Conservation (phyloP, 768 basidiomycete species). For the Coprinopsis cinerea region DNA sequence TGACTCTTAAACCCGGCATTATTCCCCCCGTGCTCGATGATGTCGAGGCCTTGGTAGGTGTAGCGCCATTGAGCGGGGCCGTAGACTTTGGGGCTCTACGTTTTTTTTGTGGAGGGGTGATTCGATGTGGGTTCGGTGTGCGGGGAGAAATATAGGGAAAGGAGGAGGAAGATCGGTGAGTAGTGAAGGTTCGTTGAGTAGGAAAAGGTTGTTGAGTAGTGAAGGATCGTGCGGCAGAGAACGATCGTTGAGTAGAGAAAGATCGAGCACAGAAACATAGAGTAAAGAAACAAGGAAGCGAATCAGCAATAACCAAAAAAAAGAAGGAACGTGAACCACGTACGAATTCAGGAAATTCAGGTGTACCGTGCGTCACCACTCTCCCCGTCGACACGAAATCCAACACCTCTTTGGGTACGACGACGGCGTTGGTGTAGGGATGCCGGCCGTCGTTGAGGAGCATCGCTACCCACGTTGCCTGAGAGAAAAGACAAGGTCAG, state of each 20-base stretch:
- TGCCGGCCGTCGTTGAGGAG: constrained; percentile 34
- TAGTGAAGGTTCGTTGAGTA: too few species aligned
- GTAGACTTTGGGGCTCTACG: constrained; percentile 33
- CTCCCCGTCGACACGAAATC: constrained; percentile 31
- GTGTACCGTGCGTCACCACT: constrained; percentile 27
- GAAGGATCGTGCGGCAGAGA: background rate
- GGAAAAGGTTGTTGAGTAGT: background rate
- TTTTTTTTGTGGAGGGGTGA: too few species aligned
- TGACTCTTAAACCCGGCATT: constrained; percentile 31
- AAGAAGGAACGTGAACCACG: constrained; percentile 8
- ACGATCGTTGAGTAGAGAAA: background rate
- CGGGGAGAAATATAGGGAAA: too few species aligned
- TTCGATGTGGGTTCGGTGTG: too few species aligned
- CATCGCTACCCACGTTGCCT: constrained; percentile 34
- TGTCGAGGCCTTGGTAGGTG: constrained; percentile 34
- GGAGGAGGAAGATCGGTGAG: too few species aligned
- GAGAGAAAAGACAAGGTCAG: background rate
- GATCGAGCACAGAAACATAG: background rate
- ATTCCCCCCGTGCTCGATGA: constrained; percentile 39
- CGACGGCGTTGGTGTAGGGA: constrained; percentile 29
- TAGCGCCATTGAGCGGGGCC: constrained; percentile 34
- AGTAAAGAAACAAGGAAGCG: background rate
- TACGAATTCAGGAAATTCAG: constrained; percentile 31
- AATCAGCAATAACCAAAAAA: background rate
- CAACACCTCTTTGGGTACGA: constrained; percentile 31